Evolutionary conservation across 2,329 filamentous ascomycete genomes (phyloP).

Genomic region (Emmonsia crescens): DNA sequence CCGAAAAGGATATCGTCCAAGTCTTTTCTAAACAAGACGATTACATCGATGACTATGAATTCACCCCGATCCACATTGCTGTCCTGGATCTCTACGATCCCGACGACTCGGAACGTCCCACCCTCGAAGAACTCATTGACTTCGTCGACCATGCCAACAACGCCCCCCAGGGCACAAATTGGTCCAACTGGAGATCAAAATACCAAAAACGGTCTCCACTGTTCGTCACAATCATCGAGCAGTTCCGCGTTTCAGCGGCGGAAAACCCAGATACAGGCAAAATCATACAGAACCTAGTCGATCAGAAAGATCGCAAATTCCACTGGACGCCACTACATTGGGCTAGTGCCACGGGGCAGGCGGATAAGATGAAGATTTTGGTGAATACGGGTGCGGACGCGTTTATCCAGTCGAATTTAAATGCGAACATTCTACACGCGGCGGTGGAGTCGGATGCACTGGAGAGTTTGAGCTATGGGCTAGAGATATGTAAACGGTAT

Average conservation of each 20-base stretch:
- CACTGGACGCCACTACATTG: slow-evolving; percentile 14
- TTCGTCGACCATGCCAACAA: slow-evolving; percentile 12
- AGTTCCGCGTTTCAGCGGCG: slow-evolving; percentile 11
- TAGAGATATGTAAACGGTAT: slow-evolving; percentile 10
- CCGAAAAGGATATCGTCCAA: slow-evolving; percentile 12
- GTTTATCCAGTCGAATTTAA: slow-evolving; percentile 12
- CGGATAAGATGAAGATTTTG: slow-evolving; percentile 12
- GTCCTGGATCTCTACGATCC: slow-evolving; percentile 13
- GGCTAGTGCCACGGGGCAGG: slow-evolving; percentile 11
- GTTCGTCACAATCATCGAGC: slow-evolving; percentile 11
- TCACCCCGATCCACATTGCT: slow-evolving; percentile 12
- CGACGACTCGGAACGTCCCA: slow-evolving; percentile 10
- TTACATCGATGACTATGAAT: slow-evolving; percentile 11
- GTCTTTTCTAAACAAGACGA: slow-evolving; percentile 13
- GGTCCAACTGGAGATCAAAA: slow-evolving; percentile 11
- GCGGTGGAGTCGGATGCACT: slow-evolving; percentile 12
- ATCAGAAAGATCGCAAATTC: slow-evolving; percentile 14
- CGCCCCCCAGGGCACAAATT: slow-evolving; percentile 10
- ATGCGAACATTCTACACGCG: slow-evolving; percentile 13
- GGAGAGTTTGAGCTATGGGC: slow-evolving; percentile 7
- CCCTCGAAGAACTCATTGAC: slow-evolving; percentile 11
- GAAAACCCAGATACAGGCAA: slow-evolving; percentile 10
- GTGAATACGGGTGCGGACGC: slow-evolving; percentile 11
- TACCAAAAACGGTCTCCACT: slow-evolving; percentile 12
- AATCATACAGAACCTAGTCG: slow-evolving; percentile 13